phyloP scores from a whole-genome alignment of 441 rosid species.

The Populus hybrid region DNA sequence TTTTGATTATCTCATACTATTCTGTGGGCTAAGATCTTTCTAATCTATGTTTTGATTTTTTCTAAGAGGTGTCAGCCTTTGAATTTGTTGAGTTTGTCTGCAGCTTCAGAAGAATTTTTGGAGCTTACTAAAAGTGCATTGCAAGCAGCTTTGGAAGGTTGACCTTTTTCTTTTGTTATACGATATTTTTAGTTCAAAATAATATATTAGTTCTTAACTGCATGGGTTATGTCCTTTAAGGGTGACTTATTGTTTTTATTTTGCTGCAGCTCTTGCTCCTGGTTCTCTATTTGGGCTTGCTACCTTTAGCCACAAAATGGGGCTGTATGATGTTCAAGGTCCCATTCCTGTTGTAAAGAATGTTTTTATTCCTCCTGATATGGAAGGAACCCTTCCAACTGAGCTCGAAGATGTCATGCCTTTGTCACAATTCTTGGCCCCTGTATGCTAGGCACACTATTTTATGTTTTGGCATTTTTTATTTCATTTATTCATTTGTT shows the following conservation, averaged over 20 bases:
- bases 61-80: neutral
- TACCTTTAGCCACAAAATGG: conserved; percentile 90
- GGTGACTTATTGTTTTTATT: conserved; percentile 12
- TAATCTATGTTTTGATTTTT: neutral
- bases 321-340: conserved; percentile 94
- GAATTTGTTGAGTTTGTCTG: conserved; percentile 18
- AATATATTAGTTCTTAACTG: conserved; percentile 4
- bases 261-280: conserved; percentile 67
- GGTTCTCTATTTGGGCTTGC: conserved; percentile 90
- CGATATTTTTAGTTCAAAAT: conserved; percentile 7
- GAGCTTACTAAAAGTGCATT: conserved; percentile 92
- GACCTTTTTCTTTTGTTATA: neutral
- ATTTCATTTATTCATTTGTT: neutral
- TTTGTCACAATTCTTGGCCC: conserved; percentile 84
- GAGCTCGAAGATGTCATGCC: conserved; percentile 97
- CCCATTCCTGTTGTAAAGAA: conserved; percentile 88
- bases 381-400: conserved; percentile 57
- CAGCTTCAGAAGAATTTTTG: conserved; percentile 96
- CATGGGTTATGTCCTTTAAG: neutral
- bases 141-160: conserved; percentile 92
- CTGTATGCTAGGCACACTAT: conserved; percentile 41
- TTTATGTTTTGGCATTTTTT: conserved; percentile 10
- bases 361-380: conserved; percentile 75
- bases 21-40: neutral
- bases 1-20: neutral